Base-by-base conservation (phyloP, 2,329 filamentous ascomycete genomes). In the Fusarium kyushuense region DNA sequence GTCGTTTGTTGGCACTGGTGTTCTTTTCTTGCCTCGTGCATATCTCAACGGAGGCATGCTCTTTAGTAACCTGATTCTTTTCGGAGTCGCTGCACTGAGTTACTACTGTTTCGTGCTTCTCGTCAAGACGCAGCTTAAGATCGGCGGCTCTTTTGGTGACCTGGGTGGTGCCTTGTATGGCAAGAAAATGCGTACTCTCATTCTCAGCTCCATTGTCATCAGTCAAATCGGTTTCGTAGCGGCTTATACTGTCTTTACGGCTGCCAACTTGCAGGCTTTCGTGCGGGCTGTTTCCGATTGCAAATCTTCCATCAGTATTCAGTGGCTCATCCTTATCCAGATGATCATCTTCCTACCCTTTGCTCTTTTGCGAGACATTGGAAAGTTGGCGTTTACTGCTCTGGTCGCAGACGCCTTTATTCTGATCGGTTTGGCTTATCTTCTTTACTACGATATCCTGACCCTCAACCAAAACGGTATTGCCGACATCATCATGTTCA, bases 51-150 rank as follows among this genome's bases (percentile, higher is more conserved):
- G 96, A 54, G 96, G 96, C 60, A 98, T 99, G 94, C 82, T 97
- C 17, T 99, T 99, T 80, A 97, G 94, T 74, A 97, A 96, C 76
- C 69, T 96, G 52, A 92, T 99, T 17, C 87, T 99, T n/a, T 83
- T 99, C 23, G 87, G 85, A 38, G 93, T 99, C 17, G 94, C 96
- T 9, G 83, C 87, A 3, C 84, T 99, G 61, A 97, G 94, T 77
- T 99, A 97, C 81, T 97, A 97, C 83, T 97, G 94, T 82, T 99
- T 99, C 80, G 94, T 99, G 41, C 85, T 99, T 16, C 87, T 99
- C 32, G 94, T 97, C 66, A 90, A 90, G 62, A 96, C 94, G 3
- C 91, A 96, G 33, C 83, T 97, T 48, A 91, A 89, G 76, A 88
- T 98, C 29, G 91, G 94, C 48, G 94, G 92, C n/a, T 98, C 96